phyloP scores from a whole-genome alignment of 1,284 basidiomycete species.

The Rhodofomes roseus region DNA sequence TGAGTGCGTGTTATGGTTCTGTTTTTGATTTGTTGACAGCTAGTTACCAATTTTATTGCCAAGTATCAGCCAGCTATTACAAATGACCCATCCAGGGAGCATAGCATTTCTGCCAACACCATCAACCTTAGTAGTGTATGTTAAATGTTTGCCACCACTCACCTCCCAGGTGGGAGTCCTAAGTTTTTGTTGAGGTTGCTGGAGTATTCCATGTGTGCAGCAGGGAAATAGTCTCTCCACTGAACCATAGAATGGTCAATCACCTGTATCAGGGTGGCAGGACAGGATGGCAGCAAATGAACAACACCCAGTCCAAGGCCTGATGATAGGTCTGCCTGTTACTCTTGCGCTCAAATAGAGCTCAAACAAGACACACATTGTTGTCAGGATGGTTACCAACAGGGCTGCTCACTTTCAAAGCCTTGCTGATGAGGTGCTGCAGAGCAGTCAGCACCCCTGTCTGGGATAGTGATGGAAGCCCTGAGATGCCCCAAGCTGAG shows the following conservation, averaged over 20 bases:
- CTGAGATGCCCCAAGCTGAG: neutral
- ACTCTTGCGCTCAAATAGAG: constrained; percentile 31
- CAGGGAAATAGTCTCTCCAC: constrained; percentile 75
- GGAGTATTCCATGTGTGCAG: too few relatives aligned
- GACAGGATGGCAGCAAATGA: neutral
- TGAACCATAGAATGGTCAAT: constrained; percentile 42
- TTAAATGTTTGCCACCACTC: too few relatives aligned
- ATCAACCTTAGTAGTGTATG: too few relatives aligned
- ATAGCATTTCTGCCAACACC: too few relatives aligned
- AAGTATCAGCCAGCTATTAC: too few relatives aligned
- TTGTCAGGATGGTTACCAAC: constrained; percentile 47
- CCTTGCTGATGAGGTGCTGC: constrained; percentile 39
- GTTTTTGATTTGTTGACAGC: too few relatives aligned
- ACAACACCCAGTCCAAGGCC: constrained; percentile 34
- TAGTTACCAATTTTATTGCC: too few relatives aligned
- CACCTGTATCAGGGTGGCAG: constrained; percentile 26
- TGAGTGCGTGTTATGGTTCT: too few relatives aligned
- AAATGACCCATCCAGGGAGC: too few relatives aligned
- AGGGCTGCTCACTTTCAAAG: constrained; percentile 47
- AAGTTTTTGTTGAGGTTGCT: too few relatives aligned
- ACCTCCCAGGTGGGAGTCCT: too few relatives aligned
- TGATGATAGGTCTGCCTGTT: constrained; percentile 36
- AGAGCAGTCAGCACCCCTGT: neutral
- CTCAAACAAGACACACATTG: constrained; percentile 49
- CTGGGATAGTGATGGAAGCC: neutral